These are phyloP conservation scores for Begonia masoniana DNA, from an alignment of 306 rosid species.

Conservation along the genomic window DNA sequence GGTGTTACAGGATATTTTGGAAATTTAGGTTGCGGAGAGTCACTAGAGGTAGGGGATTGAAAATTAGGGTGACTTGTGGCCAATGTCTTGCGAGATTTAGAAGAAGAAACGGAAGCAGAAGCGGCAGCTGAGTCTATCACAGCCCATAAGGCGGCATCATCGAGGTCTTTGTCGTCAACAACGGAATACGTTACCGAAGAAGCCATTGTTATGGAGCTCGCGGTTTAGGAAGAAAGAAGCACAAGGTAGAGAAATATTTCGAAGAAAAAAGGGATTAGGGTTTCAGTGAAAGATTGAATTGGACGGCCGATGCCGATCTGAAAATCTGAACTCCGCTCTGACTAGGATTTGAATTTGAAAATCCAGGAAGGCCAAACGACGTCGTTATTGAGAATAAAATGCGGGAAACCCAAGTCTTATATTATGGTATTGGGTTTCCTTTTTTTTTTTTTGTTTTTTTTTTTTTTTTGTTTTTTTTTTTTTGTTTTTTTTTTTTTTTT, in stretches of 20 bases:
- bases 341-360: neutral
- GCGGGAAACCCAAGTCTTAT: no score
- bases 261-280: neutral
- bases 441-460: no score
- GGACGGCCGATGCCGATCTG: neutral
- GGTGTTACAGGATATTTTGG: slow-evolving; percentile 15
- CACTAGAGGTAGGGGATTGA: slow-evolving; percentile 26
- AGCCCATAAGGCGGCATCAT: slow-evolving; percentile 86
- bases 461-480: no score
- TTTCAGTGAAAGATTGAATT: neutral
- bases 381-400: no score
- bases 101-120: slow-evolving; percentile 44
- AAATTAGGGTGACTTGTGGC: slow-evolving; percentile 23
- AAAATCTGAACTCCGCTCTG: neutral
- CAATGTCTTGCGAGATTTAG: slow-evolving; percentile 33
- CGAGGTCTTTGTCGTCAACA: slow-evolving; percentile 73
- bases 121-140: slow-evolving; percentile 82
- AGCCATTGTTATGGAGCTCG: slow-evolving; percentile 17
- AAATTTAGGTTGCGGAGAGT: slow-evolving; percentile 33
- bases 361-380: neutral
- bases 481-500: no score
- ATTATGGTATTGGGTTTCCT: no score
- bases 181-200: slow-evolving; percentile 27
- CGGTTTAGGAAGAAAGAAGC: neutral
- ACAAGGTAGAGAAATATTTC: neutral